Evolutionary conservation across 1,284 basidiomycete genomes (phyloP).

Genomic region (Calocybe gambosa): DNA sequence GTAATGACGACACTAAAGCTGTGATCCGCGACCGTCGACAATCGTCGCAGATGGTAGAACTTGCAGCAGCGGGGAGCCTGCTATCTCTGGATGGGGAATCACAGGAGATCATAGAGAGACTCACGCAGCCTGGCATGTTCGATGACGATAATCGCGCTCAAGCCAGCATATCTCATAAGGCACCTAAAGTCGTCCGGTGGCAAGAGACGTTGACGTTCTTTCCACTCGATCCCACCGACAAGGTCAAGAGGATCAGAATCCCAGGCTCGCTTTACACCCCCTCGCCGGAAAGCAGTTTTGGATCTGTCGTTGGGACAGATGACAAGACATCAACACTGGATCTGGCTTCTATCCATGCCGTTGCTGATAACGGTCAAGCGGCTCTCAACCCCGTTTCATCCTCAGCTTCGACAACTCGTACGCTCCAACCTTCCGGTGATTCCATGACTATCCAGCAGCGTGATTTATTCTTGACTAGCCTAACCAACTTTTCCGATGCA

Average conservation of each 20-base stretch:
- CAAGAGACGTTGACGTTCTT: slow-evolving; percentile 23
- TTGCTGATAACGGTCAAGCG: neutral
- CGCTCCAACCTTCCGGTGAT: slow-evolving; percentile 29
- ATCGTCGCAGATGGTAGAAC: slow-evolving; percentile 18
- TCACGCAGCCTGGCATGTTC: slow-evolving; percentile 31
- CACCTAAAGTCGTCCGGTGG: slow-evolving; percentile 28
- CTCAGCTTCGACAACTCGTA: slow-evolving; percentile 1
- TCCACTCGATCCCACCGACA: slow-evolving; percentile 4
- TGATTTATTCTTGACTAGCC: slow-evolving; percentile 38
- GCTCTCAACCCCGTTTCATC: slow-evolving; percentile 9
- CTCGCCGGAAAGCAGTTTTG: slow-evolving; percentile 34
- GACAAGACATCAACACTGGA: slow-evolving; percentile 13
- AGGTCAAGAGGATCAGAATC: slow-evolving; percentile 33
- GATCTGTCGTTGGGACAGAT: slow-evolving; percentile 13
- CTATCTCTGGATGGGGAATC: slow-evolving; percentile 34
- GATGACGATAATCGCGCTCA: slow-evolving; percentile 19
- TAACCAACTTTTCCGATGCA: slow-evolving; percentile 37
- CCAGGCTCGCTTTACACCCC: slow-evolving; percentile 47
- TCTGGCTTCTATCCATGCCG: neutral
- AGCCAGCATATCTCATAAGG: slow-evolving; percentile 15
- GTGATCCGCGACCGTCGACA: slow-evolving; percentile 23
- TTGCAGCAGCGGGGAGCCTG: slow-evolving; percentile 25
- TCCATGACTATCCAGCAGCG: slow-evolving; percentile 50
- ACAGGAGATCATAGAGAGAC: slow-evolving; percentile 28
- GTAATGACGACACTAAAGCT: slow-evolving; percentile 24